Evolutionary conservation across 495 filamentous ascomycete species (phyloP).

Genomic region (Penicillium waksmanii): DNA sequence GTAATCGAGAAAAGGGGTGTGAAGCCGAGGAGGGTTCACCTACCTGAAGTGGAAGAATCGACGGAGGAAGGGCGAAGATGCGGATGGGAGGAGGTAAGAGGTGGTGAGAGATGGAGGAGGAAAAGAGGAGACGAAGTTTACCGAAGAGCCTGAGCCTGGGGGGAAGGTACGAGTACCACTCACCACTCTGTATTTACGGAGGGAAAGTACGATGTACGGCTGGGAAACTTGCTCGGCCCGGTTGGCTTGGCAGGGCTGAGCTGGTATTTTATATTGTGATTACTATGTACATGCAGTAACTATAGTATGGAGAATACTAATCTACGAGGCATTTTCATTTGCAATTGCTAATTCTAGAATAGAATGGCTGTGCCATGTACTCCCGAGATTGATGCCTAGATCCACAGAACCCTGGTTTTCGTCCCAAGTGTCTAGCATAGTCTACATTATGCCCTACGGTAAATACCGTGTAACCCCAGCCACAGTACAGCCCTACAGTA

Average conservation of each 20-base stretch:
- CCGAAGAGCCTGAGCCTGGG: too few species aligned
- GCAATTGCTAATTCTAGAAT: too few species aligned
- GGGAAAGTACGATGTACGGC: not conserved
- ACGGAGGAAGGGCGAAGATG: slow-evolving; percentile 9
- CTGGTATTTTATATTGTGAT: not conserved
- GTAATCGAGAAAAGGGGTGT: not conserved
- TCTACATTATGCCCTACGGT: not conserved
- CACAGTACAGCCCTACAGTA: slow-evolving; percentile 33
- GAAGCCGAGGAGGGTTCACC: slow-evolving; percentile 12
- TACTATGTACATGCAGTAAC: too few species aligned
- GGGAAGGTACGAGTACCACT: not conserved
- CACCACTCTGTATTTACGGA: slow-evolving; percentile 14
- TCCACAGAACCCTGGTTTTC: too few species aligned
- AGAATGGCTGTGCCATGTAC: too few species aligned
- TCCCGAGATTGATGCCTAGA: too few species aligned
- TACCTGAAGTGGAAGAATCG: slow-evolving; percentile 20
- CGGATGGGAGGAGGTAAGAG: slow-evolving; percentile 8
- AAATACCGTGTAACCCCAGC: slow-evolving; percentile 18
- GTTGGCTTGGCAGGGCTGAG: slow-evolving; percentile 13
- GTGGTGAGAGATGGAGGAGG: slow-evolving; percentile 14
- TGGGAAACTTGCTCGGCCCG: slow-evolving; percentile 1
- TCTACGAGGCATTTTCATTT: too few species aligned
- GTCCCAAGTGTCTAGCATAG: too few species aligned
- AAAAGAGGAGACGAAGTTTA: slow-evolving; percentile 26
- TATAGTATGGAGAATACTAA: too few species aligned